Conservation (phyloP, 2,329 filamentous ascomycete species). For the Nakataea oryzae region DNA sequence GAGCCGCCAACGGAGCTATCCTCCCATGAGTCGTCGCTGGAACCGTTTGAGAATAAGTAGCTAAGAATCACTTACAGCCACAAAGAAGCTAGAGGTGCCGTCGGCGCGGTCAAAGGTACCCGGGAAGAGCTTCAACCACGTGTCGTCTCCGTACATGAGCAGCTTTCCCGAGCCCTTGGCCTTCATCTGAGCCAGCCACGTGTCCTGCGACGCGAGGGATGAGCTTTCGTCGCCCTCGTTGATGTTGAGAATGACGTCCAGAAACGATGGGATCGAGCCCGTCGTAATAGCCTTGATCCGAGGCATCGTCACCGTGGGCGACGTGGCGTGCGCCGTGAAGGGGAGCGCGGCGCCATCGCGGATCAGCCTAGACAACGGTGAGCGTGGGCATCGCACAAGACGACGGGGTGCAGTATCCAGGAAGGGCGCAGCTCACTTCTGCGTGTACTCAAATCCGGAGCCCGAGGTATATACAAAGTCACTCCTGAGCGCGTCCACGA, state of each 20-base stretch:
- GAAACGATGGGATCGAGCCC: slow-evolving; percentile 93
- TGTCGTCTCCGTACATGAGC: slow-evolving; percentile 95
- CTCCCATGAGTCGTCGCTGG: background rate
- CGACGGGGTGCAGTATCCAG: background rate
- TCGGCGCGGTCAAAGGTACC: slow-evolving; percentile 77
- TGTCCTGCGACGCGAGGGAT: slow-evolving; percentile 79
- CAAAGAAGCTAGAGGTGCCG: slow-evolving; percentile 96
- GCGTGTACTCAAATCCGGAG: slow-evolving; percentile 81
- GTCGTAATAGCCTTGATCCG: slow-evolving; percentile 95
- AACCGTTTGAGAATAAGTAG: background rate
- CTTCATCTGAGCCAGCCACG: slow-evolving; percentile 90
- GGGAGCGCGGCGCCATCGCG: slow-evolving; percentile 74
- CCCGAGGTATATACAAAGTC: slow-evolving; percentile 81
- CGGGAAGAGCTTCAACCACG: slow-evolving; percentile 95
- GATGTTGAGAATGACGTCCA: slow-evolving; percentile 94
- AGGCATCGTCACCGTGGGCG: slow-evolving; percentile 97
- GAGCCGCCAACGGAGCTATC: slow-evolving; percentile 7
- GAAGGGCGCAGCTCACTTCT: slow-evolving; percentile 49
- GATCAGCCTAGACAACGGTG: slow-evolving; percentile 53
- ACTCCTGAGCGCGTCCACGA: slow-evolving; percentile 88
- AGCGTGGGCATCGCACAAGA: background rate
- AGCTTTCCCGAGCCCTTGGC: slow-evolving; percentile 61
- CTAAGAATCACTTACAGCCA: slow-evolving; percentile 58
- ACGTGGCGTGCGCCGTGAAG: slow-evolving; percentile 92
- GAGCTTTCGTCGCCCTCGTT: slow-evolving; percentile 90